Conservation (phyloP, 1,139 yeast species). For the Protomyces pachydermus region DNA sequence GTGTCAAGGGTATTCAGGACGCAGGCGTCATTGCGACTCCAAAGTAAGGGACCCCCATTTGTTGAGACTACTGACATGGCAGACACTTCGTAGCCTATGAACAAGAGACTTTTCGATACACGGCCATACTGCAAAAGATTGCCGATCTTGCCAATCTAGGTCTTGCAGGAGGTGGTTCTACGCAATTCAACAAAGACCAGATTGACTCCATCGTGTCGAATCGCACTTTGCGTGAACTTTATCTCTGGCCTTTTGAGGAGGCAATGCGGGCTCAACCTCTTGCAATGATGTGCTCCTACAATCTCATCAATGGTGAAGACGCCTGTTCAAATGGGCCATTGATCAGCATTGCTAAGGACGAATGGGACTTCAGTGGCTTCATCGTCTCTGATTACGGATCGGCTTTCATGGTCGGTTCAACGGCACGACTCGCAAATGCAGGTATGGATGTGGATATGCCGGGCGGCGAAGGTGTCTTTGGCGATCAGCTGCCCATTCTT, state of each 20-base stretch:
- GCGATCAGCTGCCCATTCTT: conserved; percentile 52
- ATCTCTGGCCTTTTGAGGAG: conserved; percentile 60
- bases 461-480: conserved; percentile 52
- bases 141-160: neutral
- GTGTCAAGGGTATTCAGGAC: conserved; percentile 53
- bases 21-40: conserved; percentile 53
- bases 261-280: conserved; percentile 59
- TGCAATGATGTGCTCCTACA: conserved; percentile 59
- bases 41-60: conserved; percentile 40
- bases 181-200: neutral
- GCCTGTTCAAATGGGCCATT: conserved; percentile 59
- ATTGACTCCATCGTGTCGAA: conserved; percentile 49
- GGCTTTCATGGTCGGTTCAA: conserved; percentile 53
- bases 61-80: neutral
- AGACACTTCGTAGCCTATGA: conserved; percentile 54
- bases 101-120: conserved; percentile 52
- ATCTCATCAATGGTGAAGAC: conserved; percentile 54
- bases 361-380: conserved; percentile 62
- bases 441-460: conserved; percentile 70
- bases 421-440: conserved; percentile 53
- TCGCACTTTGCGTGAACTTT: conserved; percentile 58
- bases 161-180: neutral
- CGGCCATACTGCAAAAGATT: conserved; percentile 33
- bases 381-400: conserved; percentile 56
- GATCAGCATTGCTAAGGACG: conserved; percentile 52